Evolutionary conservation across 2,329 filamentous ascomycete species (phyloP), one percentile per base, ranked within the genome.

Genomic region (Paecilomyces formosus): DNA sequence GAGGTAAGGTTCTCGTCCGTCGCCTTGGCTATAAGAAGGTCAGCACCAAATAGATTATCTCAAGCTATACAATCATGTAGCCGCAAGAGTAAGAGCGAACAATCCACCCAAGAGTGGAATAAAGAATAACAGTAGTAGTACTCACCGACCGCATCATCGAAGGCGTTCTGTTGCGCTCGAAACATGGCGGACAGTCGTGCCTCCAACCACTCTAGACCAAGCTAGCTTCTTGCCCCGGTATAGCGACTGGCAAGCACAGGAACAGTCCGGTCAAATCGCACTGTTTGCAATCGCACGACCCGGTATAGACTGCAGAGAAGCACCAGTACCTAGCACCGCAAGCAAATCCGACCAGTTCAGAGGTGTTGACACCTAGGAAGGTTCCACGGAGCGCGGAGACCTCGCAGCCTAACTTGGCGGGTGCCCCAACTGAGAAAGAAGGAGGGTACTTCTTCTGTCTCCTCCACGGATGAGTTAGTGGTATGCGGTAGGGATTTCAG

Each of bases 1-100:
- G 88, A 89, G 22, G 92, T 97, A 68, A 97, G 84, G 76, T 97
- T 99, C 82, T 99, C 94, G 77, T 99, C 94, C 58, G 94, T 99
- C 71, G 94, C 92, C 78, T 89, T 89, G 70, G 85, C 87, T 88
- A 68, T 65, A 67, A 50, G 62, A 60, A 56, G 58, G 66, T 74
- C 61, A 76, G 67, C 64, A 56, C 24, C 57, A 24, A 54, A 15
- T 18, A 54, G 18, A 54, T 52, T 22, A 2, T 26, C 21, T 28
- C 50, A 28, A 13, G 13, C 8, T 3, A 24, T 28, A 22, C 15
- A 45, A 45, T 21, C 39, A 45, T 18, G n/a, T 18, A 18, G 39
- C 15, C 6, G 39, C 21, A 31, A 31, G 13, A 35, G 6, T 39
- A 58, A 26, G 9, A 21, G 33, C 21, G 26, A 28, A 15, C 33